Conservation (phyloP, 371 early-diverging fungal species). For the Rhizopus sp. region DNA sequence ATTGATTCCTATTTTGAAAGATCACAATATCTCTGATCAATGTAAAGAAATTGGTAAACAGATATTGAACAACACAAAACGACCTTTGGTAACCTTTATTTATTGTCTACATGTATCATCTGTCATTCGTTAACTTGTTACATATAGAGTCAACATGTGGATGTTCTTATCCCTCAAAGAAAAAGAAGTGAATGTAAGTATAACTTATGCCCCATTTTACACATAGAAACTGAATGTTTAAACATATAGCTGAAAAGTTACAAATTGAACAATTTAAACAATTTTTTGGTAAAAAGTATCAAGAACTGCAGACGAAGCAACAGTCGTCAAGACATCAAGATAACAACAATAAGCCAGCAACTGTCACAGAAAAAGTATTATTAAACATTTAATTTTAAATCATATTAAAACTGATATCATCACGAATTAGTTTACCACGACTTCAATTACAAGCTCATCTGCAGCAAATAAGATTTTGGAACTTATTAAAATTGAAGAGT, state of each 20-base stretch:
- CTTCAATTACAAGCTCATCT: constrained; percentile 14
- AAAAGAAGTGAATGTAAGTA: constrained; percentile 10
- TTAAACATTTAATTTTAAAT: background rate
- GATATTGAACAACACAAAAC: constrained; percentile 25
- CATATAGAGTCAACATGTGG: constrained; percentile 39
- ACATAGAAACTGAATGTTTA: background rate
- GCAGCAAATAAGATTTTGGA: constrained; percentile 16
- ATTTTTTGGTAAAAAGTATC: constrained; percentile 21
- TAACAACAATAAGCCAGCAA: background rate
- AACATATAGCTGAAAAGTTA: constrained; percentile 3
- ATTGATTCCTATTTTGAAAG: constrained; percentile 26
- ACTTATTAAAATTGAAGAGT: constrained; percentile 24
- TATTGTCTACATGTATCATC: background rate
- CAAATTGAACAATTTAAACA: constrained; percentile 22
- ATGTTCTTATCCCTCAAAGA: constrained; percentile 22
- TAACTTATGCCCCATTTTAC: background rate
- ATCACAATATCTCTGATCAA: constrained; percentile 22
- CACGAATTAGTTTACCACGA: background rate
- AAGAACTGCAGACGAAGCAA: background rate
- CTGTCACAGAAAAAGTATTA: constrained; percentile 12
- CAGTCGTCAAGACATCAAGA: constrained; percentile 1
- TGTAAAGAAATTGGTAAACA: constrained; percentile 29
- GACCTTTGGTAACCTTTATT: constrained; percentile 21
- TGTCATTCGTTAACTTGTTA: constrained; percentile 7
- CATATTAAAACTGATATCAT: background rate